Evolutionary conservation across 306 rosid species (phyloP), one percentile per base, ranked within the genome.

Genomic region (Macrotyloma uniflorum): DNA sequence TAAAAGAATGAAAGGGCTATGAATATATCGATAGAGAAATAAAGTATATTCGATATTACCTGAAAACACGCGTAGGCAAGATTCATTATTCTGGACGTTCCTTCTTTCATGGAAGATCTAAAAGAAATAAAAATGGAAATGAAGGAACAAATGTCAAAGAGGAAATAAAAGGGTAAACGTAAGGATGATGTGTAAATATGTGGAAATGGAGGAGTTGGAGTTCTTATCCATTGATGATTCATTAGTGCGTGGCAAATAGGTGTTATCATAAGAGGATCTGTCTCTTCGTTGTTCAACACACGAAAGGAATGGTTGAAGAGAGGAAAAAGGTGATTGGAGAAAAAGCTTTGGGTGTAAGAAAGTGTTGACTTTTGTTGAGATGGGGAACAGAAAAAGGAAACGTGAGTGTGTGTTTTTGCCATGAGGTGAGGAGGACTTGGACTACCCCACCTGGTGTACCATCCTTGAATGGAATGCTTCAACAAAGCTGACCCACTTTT

Each of bases 401-500:
- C 78, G 82, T 76, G 68, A 2, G 12, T 22, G n/a, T 42, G 42
- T 8, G 1, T 3, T 72, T 70, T 28, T 47, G 35, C 57, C 43
- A 58, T 33, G 33, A 30, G 28, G 28, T 26, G 28, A 1, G 28
- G 20, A 63, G 23, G 47, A 63, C 9, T 61, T 55, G 57, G 26
- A 18, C 30, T 40, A 20, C 69, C 63, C 75, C 80, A 72, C 80
- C 22, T 64, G 76, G 43, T 70, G 35, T 62, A 72, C 76, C 83
- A 30, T 23, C 9, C 72, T 64, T 78, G 80, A 83, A 78, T 65
- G 20, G 81, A 75, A 75, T 79, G 75, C 19, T 69, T 84, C 84
- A 75, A 75, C 84, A 75, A 79, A 75, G 65, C 11, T 23, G 82
- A 74, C 84, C 87, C 81, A 69, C 80, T 42, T 67, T 74, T 67